These are phyloP conservation scores for Marasmius sp. DNA, from an alignment of 1,284 basidiomycete genomes.

Conservation along the genomic window DNA sequence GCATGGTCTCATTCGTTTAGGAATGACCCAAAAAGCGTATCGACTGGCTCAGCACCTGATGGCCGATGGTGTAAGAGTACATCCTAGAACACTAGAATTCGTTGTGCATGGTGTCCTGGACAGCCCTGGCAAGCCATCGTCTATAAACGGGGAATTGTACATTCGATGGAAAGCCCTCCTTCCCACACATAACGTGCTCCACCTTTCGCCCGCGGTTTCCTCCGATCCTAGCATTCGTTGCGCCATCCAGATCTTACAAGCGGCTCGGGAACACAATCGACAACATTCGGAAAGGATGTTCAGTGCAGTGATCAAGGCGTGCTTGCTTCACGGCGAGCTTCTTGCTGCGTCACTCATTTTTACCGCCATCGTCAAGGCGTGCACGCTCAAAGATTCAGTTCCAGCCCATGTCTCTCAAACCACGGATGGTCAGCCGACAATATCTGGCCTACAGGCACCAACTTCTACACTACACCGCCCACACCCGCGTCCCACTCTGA, in stretches of 20 bases:
- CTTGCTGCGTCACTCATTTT: slow-evolving; percentile 70
- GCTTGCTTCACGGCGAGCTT: slow-evolving; percentile 74
- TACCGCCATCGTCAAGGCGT: slow-evolving; percentile 63
- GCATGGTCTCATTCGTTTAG: slow-evolving; percentile 58
- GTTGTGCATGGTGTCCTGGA: slow-evolving; percentile 32
- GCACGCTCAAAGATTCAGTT: slow-evolving; percentile 35
- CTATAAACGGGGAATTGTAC: slow-evolving; percentile 9
- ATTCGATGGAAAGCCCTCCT: slow-evolving; percentile 18
- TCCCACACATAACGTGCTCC: slow-evolving; percentile 22
- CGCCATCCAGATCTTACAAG: slow-evolving; percentile 51
- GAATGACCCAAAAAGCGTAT: slow-evolving; percentile 47
- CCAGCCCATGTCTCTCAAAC: slow-evolving; percentile 20
- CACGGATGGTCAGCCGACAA: background rate
- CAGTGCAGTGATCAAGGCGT: slow-evolving; percentile 56
- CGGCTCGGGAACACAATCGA: slow-evolving; percentile 55
- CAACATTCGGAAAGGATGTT: slow-evolving; percentile 60
- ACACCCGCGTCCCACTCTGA: background rate
- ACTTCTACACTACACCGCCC: background rate
- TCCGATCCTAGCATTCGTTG: slow-evolving; percentile 40
- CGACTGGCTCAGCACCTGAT: slow-evolving; percentile 53
- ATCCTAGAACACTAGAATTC: slow-evolving; percentile 44
- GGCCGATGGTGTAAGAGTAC: slow-evolving; percentile 47
- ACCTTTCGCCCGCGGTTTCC: slow-evolving; percentile 29
- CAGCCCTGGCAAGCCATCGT: slow-evolving; percentile 8
- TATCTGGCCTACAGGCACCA: background rate